Conservation (phyloP, 192 early-diverging fungal species). For the Geranomyces michiganensis region DNA sequence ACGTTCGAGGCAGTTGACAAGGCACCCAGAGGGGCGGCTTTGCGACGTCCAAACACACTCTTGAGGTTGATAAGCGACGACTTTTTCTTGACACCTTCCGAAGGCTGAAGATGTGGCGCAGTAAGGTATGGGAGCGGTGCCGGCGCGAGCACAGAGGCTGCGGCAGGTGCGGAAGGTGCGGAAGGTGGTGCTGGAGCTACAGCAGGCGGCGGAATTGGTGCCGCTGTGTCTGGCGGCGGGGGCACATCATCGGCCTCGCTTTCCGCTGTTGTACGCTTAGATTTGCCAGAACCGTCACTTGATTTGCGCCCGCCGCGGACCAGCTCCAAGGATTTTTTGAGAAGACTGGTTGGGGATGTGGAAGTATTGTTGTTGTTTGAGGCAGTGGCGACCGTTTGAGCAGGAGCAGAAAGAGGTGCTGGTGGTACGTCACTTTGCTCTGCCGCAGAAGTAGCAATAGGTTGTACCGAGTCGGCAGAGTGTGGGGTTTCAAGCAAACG, state of each 20-base stretch:
- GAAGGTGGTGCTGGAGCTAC: too few species aligned
- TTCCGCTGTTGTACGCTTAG: not conserved
- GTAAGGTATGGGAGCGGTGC: not conserved
- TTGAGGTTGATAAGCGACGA: slow-evolving; percentile 1
- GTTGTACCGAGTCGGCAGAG: too few species aligned
- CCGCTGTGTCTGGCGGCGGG: not conserved
- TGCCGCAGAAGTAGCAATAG: too few species aligned
- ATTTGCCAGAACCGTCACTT: not conserved
- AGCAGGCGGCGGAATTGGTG: not conserved
- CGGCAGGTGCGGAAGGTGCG: too few species aligned
- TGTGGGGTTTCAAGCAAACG: too few species aligned
- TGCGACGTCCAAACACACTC: slow-evolving; percentile 1
- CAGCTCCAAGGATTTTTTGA: slow-evolving; percentile 1
- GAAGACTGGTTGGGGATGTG: not conserved
- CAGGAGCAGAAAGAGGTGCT: not conserved
- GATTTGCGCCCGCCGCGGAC: slow-evolving; percentile 1
- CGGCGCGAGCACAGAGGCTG: not conserved
- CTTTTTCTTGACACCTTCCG: not conserved
- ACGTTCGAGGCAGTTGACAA: too few species aligned
- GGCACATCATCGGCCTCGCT: not conserved
- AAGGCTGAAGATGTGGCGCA: slow-evolving; percentile 1
- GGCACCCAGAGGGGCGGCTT: too few species aligned
- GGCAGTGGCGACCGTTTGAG: too few species aligned
- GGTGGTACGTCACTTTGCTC: not conserved
- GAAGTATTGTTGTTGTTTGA: too few species aligned